These are phyloP conservation scores for Vicia sativa DNA, from an alignment of 306 rosid genomes.

Conservation along the genomic window DNA sequence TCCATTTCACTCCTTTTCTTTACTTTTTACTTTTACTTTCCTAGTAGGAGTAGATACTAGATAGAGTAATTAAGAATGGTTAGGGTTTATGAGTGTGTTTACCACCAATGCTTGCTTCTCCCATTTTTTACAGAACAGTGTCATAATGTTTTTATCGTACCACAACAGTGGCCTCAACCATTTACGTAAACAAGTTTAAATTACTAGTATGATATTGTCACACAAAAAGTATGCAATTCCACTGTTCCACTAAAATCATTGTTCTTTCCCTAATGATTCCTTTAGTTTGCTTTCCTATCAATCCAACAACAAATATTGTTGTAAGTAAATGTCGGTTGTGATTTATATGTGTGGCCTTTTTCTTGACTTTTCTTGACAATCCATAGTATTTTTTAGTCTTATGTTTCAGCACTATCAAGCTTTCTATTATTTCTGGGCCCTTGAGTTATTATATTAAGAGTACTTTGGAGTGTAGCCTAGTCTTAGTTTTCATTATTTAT, in stretches of 20 bases:
- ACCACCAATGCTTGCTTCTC: not conserved
- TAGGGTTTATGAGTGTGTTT: conserved; percentile 20
- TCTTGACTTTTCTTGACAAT: conserved; percentile 46
- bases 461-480: conserved; percentile 46
- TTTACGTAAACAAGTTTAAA: conserved; percentile 20
- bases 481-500: conserved; percentile 16
- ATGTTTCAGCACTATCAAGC: conserved; percentile 44
- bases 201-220: conserved; percentile 33
- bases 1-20: no score
- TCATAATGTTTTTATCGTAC: conserved; percentile 33
- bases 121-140: conserved; percentile 20
- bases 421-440: conserved; percentile 48
- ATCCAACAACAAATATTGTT: conserved; percentile 30
- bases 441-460: conserved; percentile 12
- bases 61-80: conserved; percentile 14
- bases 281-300: conserved; percentile 42
- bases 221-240: conserved; percentile 54
- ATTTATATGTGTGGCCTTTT: conserved; percentile 24
- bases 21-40: not conserved
- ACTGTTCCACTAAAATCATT: conserved; percentile 62
- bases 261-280: conserved; percentile 34
- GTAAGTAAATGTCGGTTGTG: conserved; percentile 66
- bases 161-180: conserved; percentile 30
- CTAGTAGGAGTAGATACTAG: conserved; percentile 9
- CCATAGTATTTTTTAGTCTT: conserved; percentile 40